Evolutionary conservation across 2,329 filamentous ascomycete genomes (phyloP).

Genomic region (Diaporthe australafricana): DNA sequence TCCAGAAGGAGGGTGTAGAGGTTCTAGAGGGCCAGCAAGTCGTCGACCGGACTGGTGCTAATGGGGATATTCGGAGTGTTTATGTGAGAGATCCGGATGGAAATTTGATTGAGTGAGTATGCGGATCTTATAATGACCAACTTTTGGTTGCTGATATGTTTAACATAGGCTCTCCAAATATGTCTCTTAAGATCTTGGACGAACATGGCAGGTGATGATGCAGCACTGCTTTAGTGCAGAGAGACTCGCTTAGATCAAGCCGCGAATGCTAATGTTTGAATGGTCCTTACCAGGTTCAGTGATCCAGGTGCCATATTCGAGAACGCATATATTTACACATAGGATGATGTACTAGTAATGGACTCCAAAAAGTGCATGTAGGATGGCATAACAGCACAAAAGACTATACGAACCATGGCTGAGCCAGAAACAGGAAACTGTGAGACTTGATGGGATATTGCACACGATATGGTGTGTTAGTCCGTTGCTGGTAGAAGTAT

Average conservation of each 20-base stretch:
- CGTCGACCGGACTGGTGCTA: conserved; percentile 67
- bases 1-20: conserved; percentile 57
- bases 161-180: not conserved
- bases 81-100: conserved; percentile 72
- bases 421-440: no score
- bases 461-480: no score
- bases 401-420: no score
- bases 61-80: conserved; percentile 65
- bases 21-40: conserved; percentile 62
- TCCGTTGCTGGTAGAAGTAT: no score
- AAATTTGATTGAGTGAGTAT: conserved; percentile 70
- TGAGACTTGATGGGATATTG: no score
- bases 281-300: no score
- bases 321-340: no score
- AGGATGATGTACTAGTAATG: no score
- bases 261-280: no score
- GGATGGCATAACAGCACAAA: no score
- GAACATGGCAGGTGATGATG: not conserved
- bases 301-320: no score
- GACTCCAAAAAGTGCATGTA: no score
- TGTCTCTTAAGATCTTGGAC: not conserved
- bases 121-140: not conserved
- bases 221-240: not conserved
- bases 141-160: not conserved
- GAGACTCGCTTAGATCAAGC: not conserved